Base-by-base conservation (phyloP, 495 filamentous ascomycete species). In the Tuber melanosporum region DNA sequence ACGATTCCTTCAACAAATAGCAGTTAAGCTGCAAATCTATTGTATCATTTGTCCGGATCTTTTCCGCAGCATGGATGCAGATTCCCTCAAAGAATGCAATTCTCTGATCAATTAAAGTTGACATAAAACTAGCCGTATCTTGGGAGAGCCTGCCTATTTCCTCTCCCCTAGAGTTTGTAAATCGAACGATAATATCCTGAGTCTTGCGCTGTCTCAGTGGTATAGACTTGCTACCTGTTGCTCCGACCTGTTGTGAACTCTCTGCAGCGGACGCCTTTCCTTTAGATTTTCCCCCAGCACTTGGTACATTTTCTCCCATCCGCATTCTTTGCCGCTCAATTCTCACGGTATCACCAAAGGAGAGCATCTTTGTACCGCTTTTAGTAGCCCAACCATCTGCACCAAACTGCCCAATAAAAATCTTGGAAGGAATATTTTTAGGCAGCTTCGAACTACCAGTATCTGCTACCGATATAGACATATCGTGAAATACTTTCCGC, bases 61-160 rank as follows among this genome's bases (percentile, higher is more conserved):
- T 87, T 76, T 98, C 96, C 4, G 94, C 94, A 0, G 91, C 92
- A 84, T 91, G 97, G n/a, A 99, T 93, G 80, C 93, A 97, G 47
- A 88, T 88, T 0, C 92, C 96, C 81, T 95, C 93, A 79, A 99
- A 95, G 19, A 85, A 88, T 85, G 94, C 97, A 20, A 98, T 88
- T 44, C 92, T 92, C 83, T 98, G 95, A 79, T 99, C 95, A 73
- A 99, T 90, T 77, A 99, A 85, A 0, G 94, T 91, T 32, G 94
- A 97, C 15, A 99, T 92, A 94, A 96, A 99, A 72, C 91, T 89
- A n/a, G 95, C 94, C 19, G 89, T 91, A 52, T 99, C 95, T 75
- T 93, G 92, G 39, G 93, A 92, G n/a, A 99, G 85, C 79, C 95
- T 87, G 22, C 96, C 95, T 66, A 99, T 86, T 82, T 99, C 95